Conservation (phyloP, 1,284 basidiomycete genomes). For the Cryptococcus floricola region DNA sequence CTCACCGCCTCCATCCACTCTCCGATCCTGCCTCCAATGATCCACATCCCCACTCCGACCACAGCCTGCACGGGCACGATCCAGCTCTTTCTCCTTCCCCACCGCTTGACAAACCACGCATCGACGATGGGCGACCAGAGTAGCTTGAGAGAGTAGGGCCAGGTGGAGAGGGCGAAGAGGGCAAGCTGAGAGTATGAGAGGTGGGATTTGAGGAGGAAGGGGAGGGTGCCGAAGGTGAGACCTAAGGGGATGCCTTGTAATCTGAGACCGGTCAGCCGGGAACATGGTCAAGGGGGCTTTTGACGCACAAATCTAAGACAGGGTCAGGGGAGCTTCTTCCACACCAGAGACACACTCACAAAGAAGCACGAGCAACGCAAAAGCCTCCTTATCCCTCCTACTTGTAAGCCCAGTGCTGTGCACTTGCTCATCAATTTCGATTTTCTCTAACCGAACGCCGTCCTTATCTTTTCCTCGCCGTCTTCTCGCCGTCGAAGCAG, state of each 20-base stretch:
- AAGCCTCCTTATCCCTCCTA: constrained; percentile 68
- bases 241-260: constrained; percentile 94
- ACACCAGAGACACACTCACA: constrained; percentile 60
- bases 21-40: constrained; percentile 77
- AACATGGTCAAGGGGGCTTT: neutral
- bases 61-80: constrained; percentile 95
- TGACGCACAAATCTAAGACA: constrained; percentile 26
- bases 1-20: constrained; percentile 72
- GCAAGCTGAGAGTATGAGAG: constrained; percentile 95
- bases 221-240: constrained; percentile 71
- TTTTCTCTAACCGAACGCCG: constrained; percentile 21
- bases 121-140: constrained; percentile 98
- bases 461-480: constrained; percentile 22
- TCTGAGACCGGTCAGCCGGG: constrained; percentile 2
- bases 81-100: constrained; percentile 93
- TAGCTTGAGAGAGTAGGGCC: constrained; percentile 96
- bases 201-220: constrained; percentile 91
- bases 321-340: neutral
- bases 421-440: constrained; percentile 20
- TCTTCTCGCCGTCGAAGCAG: neutral
- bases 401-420: constrained; percentile 30
- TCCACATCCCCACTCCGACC: constrained; percentile 82
- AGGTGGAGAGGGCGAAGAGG: constrained; percentile 87
- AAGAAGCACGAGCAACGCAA: constrained; percentile 79
- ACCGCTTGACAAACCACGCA: constrained; percentile 68